Conservation (phyloP, 1,284 basidiomycete genomes). For the Amylostereum chailletii region DNA sequence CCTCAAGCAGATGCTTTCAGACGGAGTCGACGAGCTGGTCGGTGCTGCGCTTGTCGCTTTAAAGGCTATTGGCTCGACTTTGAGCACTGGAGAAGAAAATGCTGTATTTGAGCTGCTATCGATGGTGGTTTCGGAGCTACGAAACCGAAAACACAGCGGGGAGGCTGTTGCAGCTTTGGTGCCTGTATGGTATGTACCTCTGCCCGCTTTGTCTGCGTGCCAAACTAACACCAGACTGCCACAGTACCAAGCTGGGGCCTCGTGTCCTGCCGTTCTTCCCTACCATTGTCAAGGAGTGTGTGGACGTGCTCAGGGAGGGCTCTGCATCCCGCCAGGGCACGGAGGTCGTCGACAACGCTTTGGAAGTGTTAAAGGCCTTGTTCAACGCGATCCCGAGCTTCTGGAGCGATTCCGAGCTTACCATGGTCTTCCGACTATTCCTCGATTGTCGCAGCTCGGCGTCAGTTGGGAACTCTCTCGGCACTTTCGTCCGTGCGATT, state of each 20-base stretch:
- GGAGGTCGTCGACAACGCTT: constrained; percentile 27
- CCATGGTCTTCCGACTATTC: constrained; percentile 46
- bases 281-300: constrained; percentile 55
- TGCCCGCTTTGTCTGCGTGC: background rate
- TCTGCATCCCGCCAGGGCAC: constrained; percentile 6
- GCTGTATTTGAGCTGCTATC: constrained; percentile 53
- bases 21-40: constrained; percentile 30
- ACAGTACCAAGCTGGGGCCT: constrained; percentile 71
- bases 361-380: constrained; percentile 46
- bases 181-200: constrained; percentile 46
- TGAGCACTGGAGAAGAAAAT: constrained; percentile 59
- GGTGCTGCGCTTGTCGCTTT: constrained; percentile 50
- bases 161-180: constrained; percentile 47
- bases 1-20: constrained; percentile 39
- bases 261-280: constrained; percentile 80
- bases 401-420: constrained; percentile 57
- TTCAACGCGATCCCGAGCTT: constrained; percentile 61
- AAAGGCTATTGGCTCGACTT: constrained; percentile 46
- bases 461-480: constrained; percentile 17
- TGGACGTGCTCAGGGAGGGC: constrained; percentile 33
- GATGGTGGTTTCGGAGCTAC: constrained; percentile 40
- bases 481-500: constrained; percentile 42
- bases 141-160: constrained; percentile 25
- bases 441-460: constrained; percentile 33
- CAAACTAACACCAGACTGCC: constrained; percentile 5